Conservation (phyloP, 78 protist species). For the Guillardia theta region DNA sequence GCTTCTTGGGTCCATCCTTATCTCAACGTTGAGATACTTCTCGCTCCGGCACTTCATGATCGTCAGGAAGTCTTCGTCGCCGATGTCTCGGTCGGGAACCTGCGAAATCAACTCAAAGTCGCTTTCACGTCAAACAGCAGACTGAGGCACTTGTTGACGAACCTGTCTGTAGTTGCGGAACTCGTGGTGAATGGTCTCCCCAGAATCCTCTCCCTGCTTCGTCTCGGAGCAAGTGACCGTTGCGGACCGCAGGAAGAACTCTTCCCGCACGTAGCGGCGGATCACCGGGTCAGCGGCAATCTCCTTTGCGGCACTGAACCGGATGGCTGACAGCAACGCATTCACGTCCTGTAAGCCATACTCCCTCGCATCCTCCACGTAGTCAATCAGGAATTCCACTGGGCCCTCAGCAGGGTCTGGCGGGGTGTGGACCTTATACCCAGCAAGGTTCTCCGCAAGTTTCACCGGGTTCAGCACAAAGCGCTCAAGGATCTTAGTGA, state of each 20-base stretch:
- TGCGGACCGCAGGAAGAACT: neutral
- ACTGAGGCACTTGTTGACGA: too few relatives aligned
- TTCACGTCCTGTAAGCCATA: neutral
- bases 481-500: neutral
- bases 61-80: too few relatives aligned
- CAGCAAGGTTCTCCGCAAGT: neutral
- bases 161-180: neutral
- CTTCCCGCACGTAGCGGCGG: neutral
- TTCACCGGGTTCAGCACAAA: neutral
- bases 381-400: neutral
- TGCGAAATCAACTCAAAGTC: too few relatives aligned
- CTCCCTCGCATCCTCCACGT: neutral
- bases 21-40: too few relatives aligned
- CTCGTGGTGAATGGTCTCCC: neutral
- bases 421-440: neutral
- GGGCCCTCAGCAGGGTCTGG: neutral
- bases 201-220: neutral
- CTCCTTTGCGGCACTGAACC: neutral
- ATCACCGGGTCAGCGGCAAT: neutral
- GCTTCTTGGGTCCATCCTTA: too few relatives aligned
- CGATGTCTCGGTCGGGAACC: too few relatives aligned
- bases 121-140: too few relatives aligned
- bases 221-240: neutral
- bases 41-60: too few relatives aligned
- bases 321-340: neutral